Base-by-base conservation (phyloP, 2,329 filamentous ascomycete species). In the Lachnellula hyalina region DNA sequence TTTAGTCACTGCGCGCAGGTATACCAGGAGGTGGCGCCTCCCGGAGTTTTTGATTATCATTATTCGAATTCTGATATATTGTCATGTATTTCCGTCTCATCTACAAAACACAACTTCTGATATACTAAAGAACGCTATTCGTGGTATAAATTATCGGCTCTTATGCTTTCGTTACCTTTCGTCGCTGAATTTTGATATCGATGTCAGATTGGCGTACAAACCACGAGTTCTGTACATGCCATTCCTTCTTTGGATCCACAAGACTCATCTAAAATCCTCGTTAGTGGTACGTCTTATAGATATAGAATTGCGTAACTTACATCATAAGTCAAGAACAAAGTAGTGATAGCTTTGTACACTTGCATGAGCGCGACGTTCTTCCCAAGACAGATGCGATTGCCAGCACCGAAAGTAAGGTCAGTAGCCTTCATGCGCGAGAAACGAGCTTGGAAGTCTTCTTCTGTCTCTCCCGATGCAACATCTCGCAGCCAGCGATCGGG, bases 401-500 rank as follows among this genome's bases (percentile, higher is more conserved):
- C 75, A 3, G 66, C 72, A 5, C 74, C 74, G 61, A 77, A 77
- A 0, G 68, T 66, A 28, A 75, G 61, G 56, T 73, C 70, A 0
- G 70, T 61, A 32, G 69, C 65, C 44, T 73, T 73, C 72, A 75
- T 76, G 5, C 59, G 57, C 8, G 62, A 58, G 36, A 71, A 64
- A 2, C 75, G 68, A 28, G 61, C 54, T 40, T 69, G 55, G 44
- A 70, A 75, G 14, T 57, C 62, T 6, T 67, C 68, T 0, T 67
- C 63, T 5, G 55, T 68, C 59, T 76, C 74, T 2, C 52, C 57
- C 7, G 36, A 40, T 5, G 66, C 44, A 9, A 46, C 61, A 3
- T 61, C 61, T 23, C 64, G 61, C 40, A 71, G 67, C 78, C 78
- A 83, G 3, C 79, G 72, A 42, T 81, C 82, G 0, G 84, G 83